Base-by-base conservation (phyloP, 495 filamentous ascomycete species). In the Thozetella sp. region DNA sequence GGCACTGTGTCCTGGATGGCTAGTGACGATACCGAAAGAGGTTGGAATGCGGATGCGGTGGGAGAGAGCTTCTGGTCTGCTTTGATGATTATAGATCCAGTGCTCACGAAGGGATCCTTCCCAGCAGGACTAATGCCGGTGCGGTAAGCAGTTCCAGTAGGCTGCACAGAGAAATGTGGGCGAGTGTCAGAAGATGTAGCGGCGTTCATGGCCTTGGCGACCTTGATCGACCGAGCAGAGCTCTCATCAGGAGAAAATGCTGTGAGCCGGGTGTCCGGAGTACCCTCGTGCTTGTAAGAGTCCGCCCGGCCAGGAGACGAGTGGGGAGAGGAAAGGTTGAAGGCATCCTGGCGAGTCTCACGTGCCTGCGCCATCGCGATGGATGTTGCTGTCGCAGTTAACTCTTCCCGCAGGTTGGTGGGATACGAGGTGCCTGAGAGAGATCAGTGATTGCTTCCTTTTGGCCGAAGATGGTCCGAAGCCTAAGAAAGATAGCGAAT, bases 171-270 rank as follows among this genome's bases (percentile, higher is more conserved):
- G 13, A 60, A 66, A 11, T 52, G 58, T 25, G 43, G 53, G 30
- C 60, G 60, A 46, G 50, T 37, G 26, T 63, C 60, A 23, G 68
- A 56, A 23, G 62, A 20, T 17, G 55, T 54, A 23, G 54, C 59
- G 22, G 61, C 15, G 45, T 55, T 66, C 45, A 74, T 54, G 24
- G 65, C 60, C 22, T 67, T 63, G 25, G 68, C 51, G 24, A 67
- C 55, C 55, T 67, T 74, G 45, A 61, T 63, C 22, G 75, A 71
- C 56, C 68, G 64, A 40, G 68, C 63, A 22, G 76, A 75, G 54
- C 60, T 67, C 46, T 88, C 85, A 17, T 87, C 84, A 0, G 86
- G 85, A n/a, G 86, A 88, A 68, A 89, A 88, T 37, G 78, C 72
- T 13, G 86, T 88, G 25, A 87, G 59, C 51, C 81, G 80, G 23